These are phyloP conservation scores for Symbiodinium natans DNA, from an alignment of 73 alveolate species.

Conservation along the genomic window DNA sequence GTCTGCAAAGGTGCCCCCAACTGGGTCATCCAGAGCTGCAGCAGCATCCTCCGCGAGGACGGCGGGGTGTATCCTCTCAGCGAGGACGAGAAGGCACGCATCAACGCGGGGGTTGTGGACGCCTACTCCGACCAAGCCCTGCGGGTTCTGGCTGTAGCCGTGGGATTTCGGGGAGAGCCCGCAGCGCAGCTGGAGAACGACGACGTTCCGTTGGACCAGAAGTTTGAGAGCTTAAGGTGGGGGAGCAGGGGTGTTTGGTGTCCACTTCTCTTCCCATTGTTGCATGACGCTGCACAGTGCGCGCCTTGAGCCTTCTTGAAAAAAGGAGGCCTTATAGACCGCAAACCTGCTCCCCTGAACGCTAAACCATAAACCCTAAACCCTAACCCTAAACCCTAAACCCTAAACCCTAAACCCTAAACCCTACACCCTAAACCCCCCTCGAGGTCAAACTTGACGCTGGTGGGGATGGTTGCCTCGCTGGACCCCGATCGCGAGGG, in stretches of 20 bases:
- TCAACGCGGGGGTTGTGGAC: slow-evolving; percentile 56
- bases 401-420: not conserved
- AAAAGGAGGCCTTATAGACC: not conserved
- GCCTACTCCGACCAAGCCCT: slow-evolving; percentile 71
- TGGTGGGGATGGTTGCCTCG: slow-evolving; percentile 65
- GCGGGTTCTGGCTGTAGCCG: slow-evolving; percentile 68
- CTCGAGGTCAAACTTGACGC: slow-evolving; percentile 47
- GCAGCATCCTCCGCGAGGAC: slow-evolving; percentile 50
- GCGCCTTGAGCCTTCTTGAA: not conserved
- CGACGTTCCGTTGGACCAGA: slow-evolving; percentile 55
- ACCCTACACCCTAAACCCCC: not conserved
- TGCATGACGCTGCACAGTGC: not conserved
- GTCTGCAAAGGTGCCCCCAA: slow-evolving; percentile 88
- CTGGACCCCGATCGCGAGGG: slow-evolving; percentile 90
- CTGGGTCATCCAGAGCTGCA: slow-evolving; percentile 80
- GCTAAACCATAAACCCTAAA: not conserved
- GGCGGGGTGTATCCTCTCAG: slow-evolving; percentile 17
- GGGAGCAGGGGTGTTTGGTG: not conserved
- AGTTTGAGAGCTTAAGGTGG: slow-evolving; percentile 21
- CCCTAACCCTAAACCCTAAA: not conserved
- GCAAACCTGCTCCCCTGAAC: not conserved
- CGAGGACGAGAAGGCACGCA: slow-evolving; percentile 50
- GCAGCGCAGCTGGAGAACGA: slow-evolving; percentile 41
- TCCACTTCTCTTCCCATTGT: not conserved
- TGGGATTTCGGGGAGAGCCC: slow-evolving; percentile 54